phyloP scores from a whole-genome alignment of 139 green algal species.

The Volvox reticuliferus region DNA sequence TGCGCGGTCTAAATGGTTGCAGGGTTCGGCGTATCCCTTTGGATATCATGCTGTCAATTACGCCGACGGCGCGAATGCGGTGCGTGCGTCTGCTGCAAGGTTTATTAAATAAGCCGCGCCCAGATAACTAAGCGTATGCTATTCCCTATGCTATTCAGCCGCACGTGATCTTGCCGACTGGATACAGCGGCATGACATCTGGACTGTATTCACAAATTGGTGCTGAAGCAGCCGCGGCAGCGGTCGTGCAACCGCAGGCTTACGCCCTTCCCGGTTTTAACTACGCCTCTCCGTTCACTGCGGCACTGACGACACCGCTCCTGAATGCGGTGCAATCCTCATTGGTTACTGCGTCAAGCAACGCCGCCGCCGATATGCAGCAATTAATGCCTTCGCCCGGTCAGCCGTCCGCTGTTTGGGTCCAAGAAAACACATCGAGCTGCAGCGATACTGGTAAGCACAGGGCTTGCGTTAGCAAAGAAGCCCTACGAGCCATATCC shows the following conservation, averaged over 20 bases:
- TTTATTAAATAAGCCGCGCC: neutral
- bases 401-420: neutral
- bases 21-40: constrained; percentile 21
- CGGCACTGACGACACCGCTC: neutral
- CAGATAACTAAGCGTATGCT: neutral
- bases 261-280: neutral
- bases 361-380: constrained; percentile 9
- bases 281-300: neutral
- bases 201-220: neutral
- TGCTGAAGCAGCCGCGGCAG: neutral
- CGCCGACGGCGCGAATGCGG: neutral
- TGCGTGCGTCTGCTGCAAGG: neutral
- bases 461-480: too few species aligned
- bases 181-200: neutral
- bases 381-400: neutral
- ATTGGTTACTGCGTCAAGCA: constrained; percentile 11
- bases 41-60: neutral
- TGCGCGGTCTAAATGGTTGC: neutral
- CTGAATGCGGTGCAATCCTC: constrained; percentile 23
- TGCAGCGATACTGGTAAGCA: constrained; percentile 8
- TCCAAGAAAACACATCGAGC: neutral
- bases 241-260: neutral
- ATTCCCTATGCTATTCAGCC: neutral
- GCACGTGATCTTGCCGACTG: neutral
- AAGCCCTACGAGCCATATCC: too few species aligned